Evolutionary conservation across 768 basidiomycete genomes (phyloP).

Genomic region (Suillus decipiens): DNA sequence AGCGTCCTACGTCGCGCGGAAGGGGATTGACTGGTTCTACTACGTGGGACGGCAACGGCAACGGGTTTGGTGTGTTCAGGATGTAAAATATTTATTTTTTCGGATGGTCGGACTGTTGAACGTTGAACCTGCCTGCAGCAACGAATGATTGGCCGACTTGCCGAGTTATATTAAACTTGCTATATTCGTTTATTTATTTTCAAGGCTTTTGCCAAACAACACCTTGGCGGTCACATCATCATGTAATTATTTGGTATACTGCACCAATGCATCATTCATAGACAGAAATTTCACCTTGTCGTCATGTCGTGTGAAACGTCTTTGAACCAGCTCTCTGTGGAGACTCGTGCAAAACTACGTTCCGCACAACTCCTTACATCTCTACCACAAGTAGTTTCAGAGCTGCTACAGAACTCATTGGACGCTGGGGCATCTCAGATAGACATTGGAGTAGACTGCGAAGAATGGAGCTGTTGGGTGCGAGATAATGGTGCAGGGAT

Average conservation of each 20-base stretch:
- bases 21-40: slow-evolving; percentile 30
- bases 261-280: slow-evolving; percentile 1
- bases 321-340: slow-evolving; percentile 49
- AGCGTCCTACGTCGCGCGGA: slow-evolving; percentile 25
- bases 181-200: slow-evolving; percentile 30
- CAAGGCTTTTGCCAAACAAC: slow-evolving; percentile 26
- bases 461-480: slow-evolving; percentile 83
- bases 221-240: not conserved
- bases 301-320: slow-evolving; percentile 23
- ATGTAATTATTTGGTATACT: not conserved
- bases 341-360: slow-evolving; percentile 72
- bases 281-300: not conserved
- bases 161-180: slow-evolving; percentile 9
- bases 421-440: slow-evolving; percentile 76
- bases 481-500: slow-evolving; percentile 86
- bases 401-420: slow-evolving; percentile 88
- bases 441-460: slow-evolving; percentile 71
- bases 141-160: not conserved
- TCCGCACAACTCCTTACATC: slow-evolving; percentile 86
- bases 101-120: not conserved
- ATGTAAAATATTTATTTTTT: slow-evolving; percentile 55
- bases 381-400: slow-evolving; percentile 74
- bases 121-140: not conserved
- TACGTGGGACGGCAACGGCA: slow-evolving; percentile 72
- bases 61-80: slow-evolving; percentile 87